A percentile compares a stretch with the other conserved stretches of the same genome.
Evolutionary conservation across 176 grass and related monocot species (phyloP).

Genomic region (Aegilops sharonensis): DNA sequence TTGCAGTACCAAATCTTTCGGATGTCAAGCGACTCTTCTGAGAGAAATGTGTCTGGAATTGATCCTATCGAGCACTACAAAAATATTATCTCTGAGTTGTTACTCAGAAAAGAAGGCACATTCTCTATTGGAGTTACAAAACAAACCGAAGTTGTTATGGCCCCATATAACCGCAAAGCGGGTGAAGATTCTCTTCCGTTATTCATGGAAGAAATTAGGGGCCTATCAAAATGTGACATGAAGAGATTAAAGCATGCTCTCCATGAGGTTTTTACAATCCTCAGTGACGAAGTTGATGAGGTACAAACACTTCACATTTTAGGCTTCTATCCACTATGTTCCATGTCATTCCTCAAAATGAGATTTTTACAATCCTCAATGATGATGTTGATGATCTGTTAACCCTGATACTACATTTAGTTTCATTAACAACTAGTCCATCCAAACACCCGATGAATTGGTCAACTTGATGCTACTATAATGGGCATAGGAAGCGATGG

Average conservation of each 20-base stretch:
- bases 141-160: neutral
- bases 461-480: neutral
- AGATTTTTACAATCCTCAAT: neutral
- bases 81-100: neutral
- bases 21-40: neutral
- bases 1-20: neutral
- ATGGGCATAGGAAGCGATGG: neutral
- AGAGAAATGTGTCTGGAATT: neutral
- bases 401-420: neutral
- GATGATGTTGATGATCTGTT: slow-evolving; percentile 4
- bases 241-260: slow-evolving; percentile 27
- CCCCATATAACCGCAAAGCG: neutral
- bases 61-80: slow-evolving; percentile 16
- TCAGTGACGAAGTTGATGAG: slow-evolving; percentile 19
- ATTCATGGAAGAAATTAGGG: slow-evolving; percentile 12
- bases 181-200: neutral
- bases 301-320: slow-evolving; percentile 14
- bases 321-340: neutral
- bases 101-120: neutral
- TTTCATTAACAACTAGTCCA: neutral
- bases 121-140: neutral
- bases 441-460: neutral
- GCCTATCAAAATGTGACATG: slow-evolving; percentile 6
- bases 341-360: neutral
- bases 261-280: slow-evolving; percentile 10